Evolutionary conservation across 164 flowering plant genomes (phyloP).

Genomic region (Houttuynia cordata): DNA sequence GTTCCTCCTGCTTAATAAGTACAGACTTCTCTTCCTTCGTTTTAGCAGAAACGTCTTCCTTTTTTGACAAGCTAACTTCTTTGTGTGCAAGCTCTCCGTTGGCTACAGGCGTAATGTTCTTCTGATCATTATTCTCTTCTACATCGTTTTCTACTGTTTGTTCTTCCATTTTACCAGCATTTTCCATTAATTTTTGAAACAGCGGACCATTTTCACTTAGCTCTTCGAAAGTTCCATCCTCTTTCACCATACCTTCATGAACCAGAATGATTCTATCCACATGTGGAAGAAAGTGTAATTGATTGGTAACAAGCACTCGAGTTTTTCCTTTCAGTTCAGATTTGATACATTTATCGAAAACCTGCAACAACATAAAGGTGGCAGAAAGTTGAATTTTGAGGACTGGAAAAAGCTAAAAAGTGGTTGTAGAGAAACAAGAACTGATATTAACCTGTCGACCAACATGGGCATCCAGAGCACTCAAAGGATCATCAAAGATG

Average conservation of each 20-base stretch:
- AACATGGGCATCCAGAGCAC: constrained; percentile 99
- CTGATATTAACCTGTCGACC: constrained; percentile 60
- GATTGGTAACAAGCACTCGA: constrained; percentile 93
- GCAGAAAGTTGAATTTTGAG: not conserved
- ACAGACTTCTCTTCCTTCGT: constrained; percentile 62
- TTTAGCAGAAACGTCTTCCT: constrained; percentile 25
- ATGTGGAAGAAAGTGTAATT: constrained; percentile 92
- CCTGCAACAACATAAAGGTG: constrained; percentile 33
- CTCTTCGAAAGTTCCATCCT: constrained; percentile 94
- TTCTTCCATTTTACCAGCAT: constrained; percentile 97
- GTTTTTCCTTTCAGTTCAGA: constrained; percentile 76
- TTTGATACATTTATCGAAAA: constrained; percentile 86
- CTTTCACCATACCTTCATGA: constrained; percentile 88
- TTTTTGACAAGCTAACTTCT: constrained; percentile 20
- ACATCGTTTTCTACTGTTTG: constrained; percentile 57
- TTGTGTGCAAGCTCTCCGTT: constrained; percentile 31
- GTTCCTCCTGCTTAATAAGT: constrained; percentile 90
- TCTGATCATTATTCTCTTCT: constrained; percentile 23
- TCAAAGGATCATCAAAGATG: constrained; percentile 96
- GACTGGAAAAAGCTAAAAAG: not conserved
- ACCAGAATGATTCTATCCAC: constrained; percentile 84
- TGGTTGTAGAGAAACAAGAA: not conserved
- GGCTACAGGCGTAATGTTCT: constrained; percentile 23
- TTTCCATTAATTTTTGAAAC: constrained; percentile 90
- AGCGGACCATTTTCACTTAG: constrained; percentile 57